Evolutionary conservation across 192 early-diverging fungal species (phyloP).

Genomic region (Dissophora globulifera): DNA sequence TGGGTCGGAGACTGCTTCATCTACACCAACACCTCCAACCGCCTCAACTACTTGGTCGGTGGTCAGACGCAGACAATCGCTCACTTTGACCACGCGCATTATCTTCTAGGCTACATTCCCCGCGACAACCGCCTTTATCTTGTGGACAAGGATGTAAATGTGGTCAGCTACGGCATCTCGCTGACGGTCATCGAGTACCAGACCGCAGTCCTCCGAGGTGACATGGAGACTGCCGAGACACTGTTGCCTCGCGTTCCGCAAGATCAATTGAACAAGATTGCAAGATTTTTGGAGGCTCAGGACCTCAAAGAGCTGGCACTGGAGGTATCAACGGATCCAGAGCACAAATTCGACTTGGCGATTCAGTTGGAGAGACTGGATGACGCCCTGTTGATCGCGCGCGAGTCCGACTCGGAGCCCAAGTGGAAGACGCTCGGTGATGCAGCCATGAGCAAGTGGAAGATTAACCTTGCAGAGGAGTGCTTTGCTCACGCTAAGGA

Average conservation of each 20-base stretch:
- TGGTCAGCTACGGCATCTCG: slow-evolving; percentile 92
- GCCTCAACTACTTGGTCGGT: slow-evolving; percentile 97
- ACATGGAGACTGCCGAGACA: slow-evolving; percentile 82
- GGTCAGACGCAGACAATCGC: slow-evolving; percentile 93
- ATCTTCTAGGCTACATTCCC: slow-evolving; percentile 94
- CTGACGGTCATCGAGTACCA: slow-evolving; percentile 98
- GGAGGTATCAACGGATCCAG: slow-evolving; percentile 91
- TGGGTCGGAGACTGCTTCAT: slow-evolving; percentile 99
- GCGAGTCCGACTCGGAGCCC: slow-evolving; percentile 81
- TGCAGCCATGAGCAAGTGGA: slow-evolving; percentile 88
- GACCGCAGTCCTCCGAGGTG: slow-evolving; percentile 94
- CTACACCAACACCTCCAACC: slow-evolving; percentile 91
- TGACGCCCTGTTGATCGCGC: slow-evolving; percentile 88
- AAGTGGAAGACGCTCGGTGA: slow-evolving; percentile 97
- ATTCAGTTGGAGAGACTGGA: slow-evolving; percentile 88
- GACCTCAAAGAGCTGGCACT: slow-evolving; percentile 93
- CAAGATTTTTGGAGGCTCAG: slow-evolving; percentile 95
- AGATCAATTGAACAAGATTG: slow-evolving; percentile 92
- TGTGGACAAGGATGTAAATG: slow-evolving; percentile 93
- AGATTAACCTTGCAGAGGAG: slow-evolving; percentile 90
- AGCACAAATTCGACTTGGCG: slow-evolving; percentile 97
- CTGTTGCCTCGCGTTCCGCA: slow-evolving; percentile 87
- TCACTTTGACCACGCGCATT: slow-evolving; percentile 93
- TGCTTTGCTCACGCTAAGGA: slow-evolving; percentile 91
- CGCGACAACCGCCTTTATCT: slow-evolving; percentile 95